Percentiles rank a stretch among this genome's conserved stretches.
These are phyloP conservation scores for Xylaria scruposa DNA, from an alignment of 495 filamentous ascomycete genomes.

Conservation along the genomic window DNA sequence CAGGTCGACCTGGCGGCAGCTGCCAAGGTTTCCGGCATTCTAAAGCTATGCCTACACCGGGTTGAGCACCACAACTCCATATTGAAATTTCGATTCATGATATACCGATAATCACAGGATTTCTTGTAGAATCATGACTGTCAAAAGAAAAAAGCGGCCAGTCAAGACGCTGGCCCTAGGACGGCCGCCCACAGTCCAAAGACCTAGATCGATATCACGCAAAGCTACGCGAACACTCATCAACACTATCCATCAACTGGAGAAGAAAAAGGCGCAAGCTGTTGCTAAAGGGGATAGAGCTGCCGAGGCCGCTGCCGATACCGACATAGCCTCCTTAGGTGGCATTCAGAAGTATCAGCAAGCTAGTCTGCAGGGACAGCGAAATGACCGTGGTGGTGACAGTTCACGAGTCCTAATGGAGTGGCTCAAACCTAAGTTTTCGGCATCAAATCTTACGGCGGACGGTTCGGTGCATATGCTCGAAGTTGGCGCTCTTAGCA, in stretches of 20 bases:
- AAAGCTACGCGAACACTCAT: constrained; percentile 83
- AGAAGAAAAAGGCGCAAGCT: constrained; percentile 78
- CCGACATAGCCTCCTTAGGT: constrained; percentile 64
- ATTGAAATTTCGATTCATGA: not conserved
- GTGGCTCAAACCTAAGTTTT: constrained; percentile 69
- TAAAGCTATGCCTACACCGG: no score
- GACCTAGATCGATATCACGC: constrained; percentile 69
- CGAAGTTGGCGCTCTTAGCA: constrained; percentile 89
- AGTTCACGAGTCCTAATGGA: constrained; percentile 84
- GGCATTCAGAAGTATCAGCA: constrained; percentile 85
- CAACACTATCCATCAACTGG: constrained; percentile 80
- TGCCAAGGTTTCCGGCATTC: not conserved
- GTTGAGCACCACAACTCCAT: not conserved
- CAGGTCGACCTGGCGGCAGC: not conserved
- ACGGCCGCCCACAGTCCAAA: constrained; percentile 66
- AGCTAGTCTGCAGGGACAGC: constrained; percentile 88
- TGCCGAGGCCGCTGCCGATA: constrained; percentile 61
- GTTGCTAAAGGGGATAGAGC: constrained; percentile 64
- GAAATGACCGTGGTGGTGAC: constrained; percentile 84
- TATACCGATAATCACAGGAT: constrained; percentile 12
- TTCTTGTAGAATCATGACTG: constrained; percentile 30
- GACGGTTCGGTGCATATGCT: constrained; percentile 66
- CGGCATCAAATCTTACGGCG: constrained; percentile 35
- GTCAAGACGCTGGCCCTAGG: constrained; percentile 67
- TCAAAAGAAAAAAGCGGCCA: constrained; percentile 45